Evolutionary conservation across 768 basidiomycete species (phyloP).

Genomic region (Leccinum longicurvipes): DNA sequence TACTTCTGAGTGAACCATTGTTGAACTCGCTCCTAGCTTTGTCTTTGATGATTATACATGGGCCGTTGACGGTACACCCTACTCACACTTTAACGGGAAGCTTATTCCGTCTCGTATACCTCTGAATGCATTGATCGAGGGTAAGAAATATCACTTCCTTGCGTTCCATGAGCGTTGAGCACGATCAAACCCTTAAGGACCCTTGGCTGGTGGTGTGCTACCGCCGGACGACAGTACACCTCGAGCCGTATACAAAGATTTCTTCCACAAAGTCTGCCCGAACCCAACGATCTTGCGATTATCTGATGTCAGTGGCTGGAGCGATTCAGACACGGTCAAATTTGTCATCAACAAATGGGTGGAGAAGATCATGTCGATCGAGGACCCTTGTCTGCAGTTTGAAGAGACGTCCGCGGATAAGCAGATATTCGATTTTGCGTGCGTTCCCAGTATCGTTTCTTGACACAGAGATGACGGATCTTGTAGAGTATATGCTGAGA

Average conservation of each 20-base stretch:
- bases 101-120: conserved; percentile 38
- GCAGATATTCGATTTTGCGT: conserved; percentile 17
- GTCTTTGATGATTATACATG: conserved; percentile 44
- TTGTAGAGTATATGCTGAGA: conserved; percentile 30
- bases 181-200: conserved; percentile 23
- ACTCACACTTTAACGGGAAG: conserved; percentile 33
- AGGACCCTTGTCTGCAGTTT: conserved; percentile 40
- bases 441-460: not conserved
- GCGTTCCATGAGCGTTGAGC: not conserved
- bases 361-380: conserved; percentile 29
- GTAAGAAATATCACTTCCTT: conserved; percentile 12
- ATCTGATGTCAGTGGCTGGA: conserved; percentile 22
- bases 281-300: conserved; percentile 32
- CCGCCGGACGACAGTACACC: conserved; percentile 28
- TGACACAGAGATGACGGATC: not conserved
- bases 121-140: conserved; percentile 34
- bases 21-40: conserved; percentile 23
- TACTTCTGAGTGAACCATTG: not conserved
- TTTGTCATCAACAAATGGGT: conserved; percentile 36
- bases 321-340: conserved; percentile 22
- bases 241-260: conserved; percentile 34
- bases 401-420: conserved; percentile 17
- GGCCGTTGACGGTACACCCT: conserved; percentile 32
- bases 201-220: conserved; percentile 37
- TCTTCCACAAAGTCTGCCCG: conserved; percentile 38